A percentile compares a stretch with the other conserved stretches of the same genome.
phyloP scores from a whole-genome alignment of 2,329 filamentous ascomycete species.

The Biscogniauxia marginata region DNA sequence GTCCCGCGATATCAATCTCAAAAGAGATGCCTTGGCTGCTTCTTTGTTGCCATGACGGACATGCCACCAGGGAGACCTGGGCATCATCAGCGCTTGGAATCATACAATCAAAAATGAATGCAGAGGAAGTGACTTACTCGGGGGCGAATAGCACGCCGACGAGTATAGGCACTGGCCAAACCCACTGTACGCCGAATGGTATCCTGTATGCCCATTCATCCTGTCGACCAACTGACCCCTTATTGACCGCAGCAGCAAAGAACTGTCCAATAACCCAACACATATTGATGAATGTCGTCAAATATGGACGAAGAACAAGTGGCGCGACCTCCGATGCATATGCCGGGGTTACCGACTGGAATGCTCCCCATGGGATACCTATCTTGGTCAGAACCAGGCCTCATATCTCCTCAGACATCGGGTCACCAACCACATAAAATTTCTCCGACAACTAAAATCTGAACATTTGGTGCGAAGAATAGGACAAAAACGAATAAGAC shows the following conservation, averaged over 20 bases:
- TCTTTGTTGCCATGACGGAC: slow-evolving; percentile 33
- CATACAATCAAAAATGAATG: slow-evolving; percentile 53
- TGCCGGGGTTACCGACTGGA: slow-evolving; percentile 36
- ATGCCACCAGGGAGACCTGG: slow-evolving; percentile 30
- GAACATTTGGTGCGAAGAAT: slow-evolving; percentile 35
- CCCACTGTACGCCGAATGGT: slow-evolving; percentile 41
- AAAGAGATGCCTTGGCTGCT: slow-evolving; percentile 32
- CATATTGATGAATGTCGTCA: slow-evolving; percentile 39
- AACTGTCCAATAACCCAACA: slow-evolving; percentile 43
- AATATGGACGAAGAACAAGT: slow-evolving; percentile 37
- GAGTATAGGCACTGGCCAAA: slow-evolving; percentile 37
- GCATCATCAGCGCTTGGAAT: slow-evolving; percentile 49
- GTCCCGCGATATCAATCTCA: slow-evolving; percentile 34
- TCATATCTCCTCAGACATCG: slow-evolving; percentile 44
- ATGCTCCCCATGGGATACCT: slow-evolving; percentile 32
- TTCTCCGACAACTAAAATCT: slow-evolving; percentile 30
- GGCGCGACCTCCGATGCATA: slow-evolving; percentile 40
- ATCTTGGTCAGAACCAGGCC: slow-evolving; percentile 22
- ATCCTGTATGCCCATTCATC: slow-evolving; percentile 38
- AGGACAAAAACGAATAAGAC: slow-evolving; percentile 36
- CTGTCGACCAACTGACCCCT: slow-evolving; percentile 28
- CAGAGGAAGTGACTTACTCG: slow-evolving; percentile 23
- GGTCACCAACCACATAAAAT: slow-evolving; percentile 28
- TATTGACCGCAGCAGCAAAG: slow-evolving; percentile 35
- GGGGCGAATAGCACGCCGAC: slow-evolving; percentile 32